Conservation (phyloP, 164 flowering plant genomes). For the Magnolia officinalis region DNA sequence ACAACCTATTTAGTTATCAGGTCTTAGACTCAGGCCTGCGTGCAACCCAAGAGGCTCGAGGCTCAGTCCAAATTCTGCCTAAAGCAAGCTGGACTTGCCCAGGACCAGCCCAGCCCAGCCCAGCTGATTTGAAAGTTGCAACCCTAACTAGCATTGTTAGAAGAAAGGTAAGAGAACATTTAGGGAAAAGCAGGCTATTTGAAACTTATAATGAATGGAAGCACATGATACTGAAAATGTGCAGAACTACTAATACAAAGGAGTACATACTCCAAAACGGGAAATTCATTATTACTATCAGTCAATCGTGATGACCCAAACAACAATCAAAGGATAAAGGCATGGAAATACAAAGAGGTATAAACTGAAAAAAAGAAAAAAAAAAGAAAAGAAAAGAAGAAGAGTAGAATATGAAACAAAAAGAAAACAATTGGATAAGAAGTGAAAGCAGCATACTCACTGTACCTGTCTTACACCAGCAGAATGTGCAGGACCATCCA, state of each 20-base stretch:
- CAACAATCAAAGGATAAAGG: background rate
- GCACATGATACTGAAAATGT: background rate
- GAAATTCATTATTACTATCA: background rate
- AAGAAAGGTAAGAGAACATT: background rate
- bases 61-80: too few relatives aligned
- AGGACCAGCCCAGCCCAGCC: too few relatives aligned
- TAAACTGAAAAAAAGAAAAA: background rate
- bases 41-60: too few relatives aligned
- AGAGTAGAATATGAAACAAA: background rate
- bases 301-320: background rate
- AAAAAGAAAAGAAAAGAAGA: background rate
- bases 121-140: too few relatives aligned
- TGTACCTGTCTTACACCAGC: conserved; percentile 95
- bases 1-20: too few relatives aligned
- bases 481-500: conserved; percentile 88
- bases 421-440: background rate
- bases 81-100: too few relatives aligned
- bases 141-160: too few relatives aligned
- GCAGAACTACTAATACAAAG: background rate
- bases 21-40: too few relatives aligned
- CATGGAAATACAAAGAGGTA: background rate
- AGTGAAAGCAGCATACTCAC: background rate
- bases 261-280: background rate
- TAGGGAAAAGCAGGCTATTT: background rate
- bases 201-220: background rate